Percentiles rank a stretch among this genome's conserved stretches.
Conservation (phyloP, 768 basidiomycete genomes). For the Mycena polygramma region DNA sequence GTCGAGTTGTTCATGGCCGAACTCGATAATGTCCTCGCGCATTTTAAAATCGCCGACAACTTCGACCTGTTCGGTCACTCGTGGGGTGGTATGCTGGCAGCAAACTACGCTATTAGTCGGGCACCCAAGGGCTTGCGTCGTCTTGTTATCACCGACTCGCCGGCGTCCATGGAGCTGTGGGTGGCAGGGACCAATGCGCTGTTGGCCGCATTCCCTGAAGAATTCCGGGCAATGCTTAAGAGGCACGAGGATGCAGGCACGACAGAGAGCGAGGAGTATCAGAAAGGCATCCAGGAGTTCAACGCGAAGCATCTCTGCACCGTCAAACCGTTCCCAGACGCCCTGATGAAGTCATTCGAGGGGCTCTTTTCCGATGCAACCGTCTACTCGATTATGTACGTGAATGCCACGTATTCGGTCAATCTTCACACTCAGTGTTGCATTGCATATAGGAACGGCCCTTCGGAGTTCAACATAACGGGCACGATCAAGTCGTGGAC, state of each 20-base stretch:
- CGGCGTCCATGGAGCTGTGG: slow-evolving; percentile 48
- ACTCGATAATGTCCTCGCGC: slow-evolving; percentile 57
- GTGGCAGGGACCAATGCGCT: slow-evolving; percentile 42
- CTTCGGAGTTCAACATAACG: slow-evolving; percentile 52
- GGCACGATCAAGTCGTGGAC: slow-evolving; percentile 60
- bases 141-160: slow-evolving; percentile 49
- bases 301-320: slow-evolving; percentile 47
- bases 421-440: background rate
- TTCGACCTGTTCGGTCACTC: slow-evolving; percentile 65
- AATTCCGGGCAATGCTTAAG: slow-evolving; percentile 44
- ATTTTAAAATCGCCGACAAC: slow-evolving; percentile 55
- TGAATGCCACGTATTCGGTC: background rate
- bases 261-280: slow-evolving; percentile 45
- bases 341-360: slow-evolving; percentile 40
- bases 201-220: slow-evolving; percentile 43
- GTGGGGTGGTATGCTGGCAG: slow-evolving; percentile 61
- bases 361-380: slow-evolving; percentile 39
- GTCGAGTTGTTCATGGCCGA: slow-evolving; percentile 61
- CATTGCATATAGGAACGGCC: slow-evolving; percentile 29
- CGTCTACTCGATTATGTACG: slow-evolving; percentile 38
- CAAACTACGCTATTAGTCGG: slow-evolving; percentile 35
- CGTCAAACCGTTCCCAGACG: slow-evolving; percentile 46
- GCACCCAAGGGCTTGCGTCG: slow-evolving; percentile 40
- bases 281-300: slow-evolving; percentile 44
- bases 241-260: slow-evolving; percentile 48